phyloP scores from a whole-genome alignment of 2,329 filamentous ascomycete species.

The Neoarthrinium moseri region DNA sequence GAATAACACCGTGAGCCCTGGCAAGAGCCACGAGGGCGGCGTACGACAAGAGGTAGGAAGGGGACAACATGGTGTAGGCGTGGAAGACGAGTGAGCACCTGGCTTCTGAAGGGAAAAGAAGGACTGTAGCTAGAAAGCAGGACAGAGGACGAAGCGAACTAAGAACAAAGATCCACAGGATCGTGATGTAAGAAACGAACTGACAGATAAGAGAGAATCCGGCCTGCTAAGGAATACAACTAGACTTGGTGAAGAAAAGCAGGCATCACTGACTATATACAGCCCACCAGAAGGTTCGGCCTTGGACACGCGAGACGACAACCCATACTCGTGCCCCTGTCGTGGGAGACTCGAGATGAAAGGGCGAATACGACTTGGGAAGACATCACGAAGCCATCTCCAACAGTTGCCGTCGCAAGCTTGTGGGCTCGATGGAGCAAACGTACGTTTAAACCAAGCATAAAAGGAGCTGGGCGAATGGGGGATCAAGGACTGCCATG shows the following conservation, averaged over 20 bases:
- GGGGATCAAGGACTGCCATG: neutral
- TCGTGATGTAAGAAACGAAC: constrained; percentile 21
- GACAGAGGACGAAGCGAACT: constrained; percentile 4
- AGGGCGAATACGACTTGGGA: constrained; percentile 3
- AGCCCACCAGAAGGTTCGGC: neutral
- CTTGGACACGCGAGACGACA: neutral
- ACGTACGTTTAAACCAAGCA: constrained; percentile 11
- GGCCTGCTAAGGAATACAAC: constrained; percentile 12
- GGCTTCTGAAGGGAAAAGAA: constrained; percentile 14
- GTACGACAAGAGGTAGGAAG: constrained; percentile 30
- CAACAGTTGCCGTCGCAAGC: constrained; percentile 15
- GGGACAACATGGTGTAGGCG: constrained; percentile 34
- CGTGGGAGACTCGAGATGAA: neutral
- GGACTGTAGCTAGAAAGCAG: constrained; percentile 6
- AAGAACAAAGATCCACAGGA: constrained; percentile 26
- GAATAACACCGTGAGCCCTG: constrained; percentile 45
- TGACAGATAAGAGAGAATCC: constrained; percentile 19
- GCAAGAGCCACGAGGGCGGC: constrained; percentile 33
- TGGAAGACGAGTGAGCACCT: constrained; percentile 29
- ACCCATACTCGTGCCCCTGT: neutral
- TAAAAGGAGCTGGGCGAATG: constrained; percentile 3
- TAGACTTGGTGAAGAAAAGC: constrained; percentile 6
- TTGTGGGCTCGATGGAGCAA: constrained; percentile 11
- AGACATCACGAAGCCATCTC: constrained; percentile 9
- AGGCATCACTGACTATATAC: constrained; percentile 12